A percentile compares a stretch with the other conserved stretches of the same genome.
Conservation (phyloP, 768 basidiomycete genomes). For the Lepiota venenata region DNA sequence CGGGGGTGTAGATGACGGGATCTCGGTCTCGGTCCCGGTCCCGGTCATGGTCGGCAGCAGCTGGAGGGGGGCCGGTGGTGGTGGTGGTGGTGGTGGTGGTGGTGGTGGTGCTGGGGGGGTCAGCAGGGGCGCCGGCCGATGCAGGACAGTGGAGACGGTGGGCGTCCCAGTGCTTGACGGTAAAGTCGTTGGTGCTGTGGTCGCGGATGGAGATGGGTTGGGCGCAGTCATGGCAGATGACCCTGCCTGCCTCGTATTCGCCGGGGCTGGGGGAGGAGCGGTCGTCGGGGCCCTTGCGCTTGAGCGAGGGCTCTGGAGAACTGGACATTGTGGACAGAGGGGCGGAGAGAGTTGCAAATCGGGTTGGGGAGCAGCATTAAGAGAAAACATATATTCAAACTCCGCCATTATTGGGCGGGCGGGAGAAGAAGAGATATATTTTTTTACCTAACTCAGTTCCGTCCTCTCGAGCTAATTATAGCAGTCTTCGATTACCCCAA, state of each 20-base stretch:
- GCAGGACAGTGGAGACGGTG: constrained; percentile 36
- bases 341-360: background rate
- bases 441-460: background rate
- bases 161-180: constrained; percentile 65
- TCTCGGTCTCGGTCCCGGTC: constrained; percentile 20
- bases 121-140: background rate
- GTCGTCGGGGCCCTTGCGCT: constrained; percentile 10
- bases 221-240: constrained; percentile 65
- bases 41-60: constrained; percentile 12
- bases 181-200: constrained; percentile 58
- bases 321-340: background rate
- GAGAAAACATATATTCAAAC: constrained; percentile 14
- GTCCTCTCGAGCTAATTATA: constrained; percentile 29
- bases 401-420: constrained; percentile 9
- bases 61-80: background rate
- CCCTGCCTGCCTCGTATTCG: constrained; percentile 65
- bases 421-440: background rate
- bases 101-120: background rate
- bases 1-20: constrained; percentile 41
- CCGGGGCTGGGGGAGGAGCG: constrained; percentile 16
- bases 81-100: background rate
- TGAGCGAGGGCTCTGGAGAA: constrained; percentile 6
- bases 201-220: constrained; percentile 64
- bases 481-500: constrained; percentile 41
- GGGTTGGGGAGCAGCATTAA: constrained; percentile 3